phyloP scores from a whole-genome alignment of 2,329 filamentous ascomycete genomes.

The Paraphaeosphaeria sporulosa region DNA sequence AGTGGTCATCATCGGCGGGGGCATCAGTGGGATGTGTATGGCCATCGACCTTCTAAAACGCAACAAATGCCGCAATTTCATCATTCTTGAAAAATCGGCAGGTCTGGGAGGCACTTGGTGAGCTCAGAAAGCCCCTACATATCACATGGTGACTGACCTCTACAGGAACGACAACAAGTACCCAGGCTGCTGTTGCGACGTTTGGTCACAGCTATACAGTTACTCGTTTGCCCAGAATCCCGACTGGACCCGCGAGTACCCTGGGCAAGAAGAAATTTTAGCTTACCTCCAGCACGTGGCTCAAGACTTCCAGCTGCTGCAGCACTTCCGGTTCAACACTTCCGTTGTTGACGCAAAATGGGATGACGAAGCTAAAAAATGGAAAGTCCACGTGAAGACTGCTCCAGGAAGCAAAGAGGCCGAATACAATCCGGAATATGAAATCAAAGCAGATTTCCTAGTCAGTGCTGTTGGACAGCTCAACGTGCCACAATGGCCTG shows the following conservation, averaged over 20 bases:
- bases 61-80: conserved; percentile 62
- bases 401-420: conserved; percentile 62
- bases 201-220: conserved; percentile 58
- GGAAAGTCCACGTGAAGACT: conserved; percentile 57
- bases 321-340: conserved; percentile 66
- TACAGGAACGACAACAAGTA: conserved; percentile 60
- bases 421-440: conserved; percentile 61
- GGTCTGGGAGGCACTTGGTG: conserved; percentile 62
- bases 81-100: conserved; percentile 64
- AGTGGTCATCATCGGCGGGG: conserved; percentile 66
- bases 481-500: conserved; percentile 61
- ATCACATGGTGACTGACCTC: neutral
- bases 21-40: conserved; percentile 62
- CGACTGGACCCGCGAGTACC: conserved; percentile 65
- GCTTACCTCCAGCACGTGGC: conserved; percentile 59
- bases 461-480: conserved; percentile 67
- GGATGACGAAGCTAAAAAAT: conserved; percentile 61
- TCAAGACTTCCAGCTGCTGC: conserved; percentile 62
- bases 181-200: conserved; percentile 63
- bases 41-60: conserved; percentile 64
- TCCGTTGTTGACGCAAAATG: conserved; percentile 61
- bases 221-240: conserved; percentile 69
- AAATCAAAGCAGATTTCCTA: conserved; percentile 63
- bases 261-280: conserved; percentile 67
- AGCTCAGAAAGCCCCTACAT: neutral